Evolutionary conservation across 768 basidiomycete genomes (phyloP), one percentile per base, ranked within the genome.

Genomic region (Trametes punicea): DNA sequence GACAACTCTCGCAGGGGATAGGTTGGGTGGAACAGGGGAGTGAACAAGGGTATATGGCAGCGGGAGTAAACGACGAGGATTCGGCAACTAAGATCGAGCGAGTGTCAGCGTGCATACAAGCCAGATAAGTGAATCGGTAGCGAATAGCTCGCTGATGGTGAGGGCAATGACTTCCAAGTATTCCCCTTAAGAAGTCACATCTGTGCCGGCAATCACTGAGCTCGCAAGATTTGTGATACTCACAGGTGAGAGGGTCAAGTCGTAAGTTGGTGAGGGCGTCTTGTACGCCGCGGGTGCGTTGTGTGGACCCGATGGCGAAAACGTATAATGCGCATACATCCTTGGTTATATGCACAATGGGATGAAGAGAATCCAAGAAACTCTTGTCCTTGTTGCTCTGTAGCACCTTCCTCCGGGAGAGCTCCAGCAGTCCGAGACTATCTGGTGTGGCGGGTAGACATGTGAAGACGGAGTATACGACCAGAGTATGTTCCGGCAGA

Each of bases 41-140:
- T 25, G 80, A 82, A 63, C 81, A 80, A 15, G 83, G 80, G 69
- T 81, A 83, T 34, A 85, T 65, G 40, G 74, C 74, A 46, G 74
- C 65, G 9, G 77, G 76, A n/a, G 70, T 64, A 63, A 85, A 84
- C 6, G 73, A 68, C 2, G 72, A 71, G 30, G 69, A 59, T 57
- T 80, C 76, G 16, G 70, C 66, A 9, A 68, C 84, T 85, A 57
- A 1, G 54, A 53, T 49, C 27, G 25, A 21, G 45, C 39, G 40
- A 21, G 15, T 21, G 46, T 56, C 34, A 57, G 61, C 50, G 39
- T 38, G 20, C n/a, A 6, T 7, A 7, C 23, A 13, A 6, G 39
- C 18, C 6, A 23, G n/a, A 20, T 8, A 21, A 8, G 39, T 16
- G 25, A 44, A 6, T 16, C 36, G 13, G n/a, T n/a, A n/a, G n/a